Percentiles rank a stretch among this genome's conserved stretches.
These are phyloP conservation scores for Stropharia rugosoannulata DNA, from an alignment of 768 basidiomycete species.

Conservation along the genomic window DNA sequence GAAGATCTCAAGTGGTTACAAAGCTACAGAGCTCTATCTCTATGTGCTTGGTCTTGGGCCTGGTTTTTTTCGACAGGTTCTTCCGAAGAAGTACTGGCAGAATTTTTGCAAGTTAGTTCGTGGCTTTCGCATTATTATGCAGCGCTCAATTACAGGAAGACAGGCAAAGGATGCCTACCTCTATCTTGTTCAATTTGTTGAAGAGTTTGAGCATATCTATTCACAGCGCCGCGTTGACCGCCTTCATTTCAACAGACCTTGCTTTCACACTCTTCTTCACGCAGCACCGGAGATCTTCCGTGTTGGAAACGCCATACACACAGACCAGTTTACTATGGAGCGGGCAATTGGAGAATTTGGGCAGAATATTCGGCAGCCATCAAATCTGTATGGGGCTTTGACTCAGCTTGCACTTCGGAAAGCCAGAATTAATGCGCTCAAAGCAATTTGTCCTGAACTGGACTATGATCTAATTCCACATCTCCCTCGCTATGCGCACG, in stretches of 20 bases:
- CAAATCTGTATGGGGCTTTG: not conserved
- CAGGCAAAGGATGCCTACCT: constrained; percentile 23
- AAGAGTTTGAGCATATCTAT: constrained; percentile 36
- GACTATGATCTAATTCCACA: not conserved
- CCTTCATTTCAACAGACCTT: not conserved
- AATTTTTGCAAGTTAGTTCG: constrained; percentile 33
- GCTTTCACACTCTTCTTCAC: constrained; percentile 34
- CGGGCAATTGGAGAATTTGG: not conserved
- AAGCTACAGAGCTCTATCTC: constrained; percentile 30
- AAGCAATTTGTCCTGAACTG: constrained; percentile 1
- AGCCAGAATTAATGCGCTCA: not conserved
- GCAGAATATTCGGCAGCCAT: not conserved
- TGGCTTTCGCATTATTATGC: constrained; percentile 22
- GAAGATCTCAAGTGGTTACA: constrained; percentile 35
- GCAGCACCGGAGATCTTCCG: constrained; percentile 23
- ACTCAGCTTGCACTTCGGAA: not conserved
- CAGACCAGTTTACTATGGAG: constrained; percentile 4
- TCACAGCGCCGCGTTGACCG: constrained; percentile 19
- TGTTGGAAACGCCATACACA: constrained; percentile 15
- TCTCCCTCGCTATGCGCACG: not conserved
- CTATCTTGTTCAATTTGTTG: constrained; percentile 21
- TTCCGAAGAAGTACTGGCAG: constrained; percentile 25
- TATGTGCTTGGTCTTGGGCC: constrained; percentile 35
- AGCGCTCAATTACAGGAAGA: constrained; percentile 17
- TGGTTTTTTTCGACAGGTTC: constrained; percentile 24